Conservation (phyloP, 371 early-diverging fungal genomes). For the Apophysomyces variabilis region DNA sequence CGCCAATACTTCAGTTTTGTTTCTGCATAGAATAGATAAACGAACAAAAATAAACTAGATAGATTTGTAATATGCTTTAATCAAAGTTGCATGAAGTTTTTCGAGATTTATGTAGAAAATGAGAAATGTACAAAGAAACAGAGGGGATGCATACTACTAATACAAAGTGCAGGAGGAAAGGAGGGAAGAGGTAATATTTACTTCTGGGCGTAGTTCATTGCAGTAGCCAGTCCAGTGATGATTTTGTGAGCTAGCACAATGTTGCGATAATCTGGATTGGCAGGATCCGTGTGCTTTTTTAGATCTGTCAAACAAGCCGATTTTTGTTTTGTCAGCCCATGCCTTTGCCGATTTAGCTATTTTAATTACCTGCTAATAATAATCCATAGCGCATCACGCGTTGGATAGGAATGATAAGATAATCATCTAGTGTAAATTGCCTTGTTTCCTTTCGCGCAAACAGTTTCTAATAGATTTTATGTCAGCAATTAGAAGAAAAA, state of each 20-base stretch:
- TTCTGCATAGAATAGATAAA: conserved; percentile 32
- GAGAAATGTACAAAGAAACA: conserved; percentile 10
- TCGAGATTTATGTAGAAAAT: conserved; percentile 1
- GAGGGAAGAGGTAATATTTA: conserved; percentile 52
- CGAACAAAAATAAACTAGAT: too few species aligned
- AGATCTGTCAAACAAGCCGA: conserved; percentile 31
- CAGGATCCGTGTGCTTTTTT: conserved; percentile 42
- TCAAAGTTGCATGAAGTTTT: too few species aligned
- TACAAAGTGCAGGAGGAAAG: background rate
- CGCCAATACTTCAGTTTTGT: conserved; percentile 91
- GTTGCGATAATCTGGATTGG: conserved; percentile 42
- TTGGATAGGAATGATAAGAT: conserved; percentile 49
- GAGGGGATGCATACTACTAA: conserved; percentile 1
- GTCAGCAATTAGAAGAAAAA: too few species aligned
- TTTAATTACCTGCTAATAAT: conserved; percentile 37
- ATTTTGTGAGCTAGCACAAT: conserved; percentile 36
- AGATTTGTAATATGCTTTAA: too few species aligned
- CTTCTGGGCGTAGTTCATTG: conserved; percentile 50
- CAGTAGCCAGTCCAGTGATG: conserved; percentile 38
- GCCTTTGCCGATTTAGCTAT: too few species aligned
- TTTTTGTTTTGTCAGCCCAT: background rate
- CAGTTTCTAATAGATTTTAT: conserved; percentile 21
- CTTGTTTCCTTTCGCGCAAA: conserved; percentile 39
- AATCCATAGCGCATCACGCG: conserved; percentile 42
- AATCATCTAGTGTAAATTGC: conserved; percentile 39